Conservation (phyloP, 495 filamentous ascomycete species). For the Tuber melanosporum region DNA sequence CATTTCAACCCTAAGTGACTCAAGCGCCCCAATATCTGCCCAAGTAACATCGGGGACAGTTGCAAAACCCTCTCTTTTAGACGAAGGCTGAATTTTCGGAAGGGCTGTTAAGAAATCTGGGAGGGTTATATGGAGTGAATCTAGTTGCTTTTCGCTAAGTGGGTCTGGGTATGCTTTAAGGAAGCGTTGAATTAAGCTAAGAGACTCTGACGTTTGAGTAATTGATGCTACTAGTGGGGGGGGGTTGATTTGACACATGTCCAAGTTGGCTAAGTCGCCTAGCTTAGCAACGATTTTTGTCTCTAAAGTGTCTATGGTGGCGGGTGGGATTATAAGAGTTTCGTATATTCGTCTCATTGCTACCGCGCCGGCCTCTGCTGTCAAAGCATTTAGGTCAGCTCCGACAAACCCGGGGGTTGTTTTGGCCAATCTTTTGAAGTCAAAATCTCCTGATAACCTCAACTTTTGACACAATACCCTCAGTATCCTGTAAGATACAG, state of each 20-base stretch:
- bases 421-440: constrained; percentile 75
- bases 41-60: constrained; percentile 96
- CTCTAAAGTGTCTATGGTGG: background rate
- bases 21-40: constrained; percentile 82
- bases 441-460: constrained; percentile 61
- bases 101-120: constrained; percentile 70
- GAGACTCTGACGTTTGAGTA: constrained; percentile 2
- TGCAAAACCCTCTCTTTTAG: constrained; percentile 92
- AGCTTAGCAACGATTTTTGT: background rate
- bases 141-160: constrained; percentile 34
- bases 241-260: constrained; percentile 17
- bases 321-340: constrained; percentile 41
- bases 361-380: constrained; percentile 63
- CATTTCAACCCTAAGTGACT: constrained; percentile 71
- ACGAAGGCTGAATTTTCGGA: constrained; percentile 80
- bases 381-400: constrained; percentile 80
- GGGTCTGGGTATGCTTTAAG: constrained; percentile 46
- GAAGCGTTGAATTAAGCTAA: constrained; percentile 41
- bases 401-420: constrained; percentile 91
- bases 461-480: constrained; percentile 66
- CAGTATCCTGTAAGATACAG: constrained; percentile 52
- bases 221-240: background rate
- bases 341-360: constrained; percentile 56
- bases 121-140: constrained; percentile 38
- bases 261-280: constrained; percentile 20